A percentile compares a stretch with the other conserved stretches of the same genome.
Conservation (phyloP, 768 basidiomycete species). For the Naganishia randhawae region DNA sequence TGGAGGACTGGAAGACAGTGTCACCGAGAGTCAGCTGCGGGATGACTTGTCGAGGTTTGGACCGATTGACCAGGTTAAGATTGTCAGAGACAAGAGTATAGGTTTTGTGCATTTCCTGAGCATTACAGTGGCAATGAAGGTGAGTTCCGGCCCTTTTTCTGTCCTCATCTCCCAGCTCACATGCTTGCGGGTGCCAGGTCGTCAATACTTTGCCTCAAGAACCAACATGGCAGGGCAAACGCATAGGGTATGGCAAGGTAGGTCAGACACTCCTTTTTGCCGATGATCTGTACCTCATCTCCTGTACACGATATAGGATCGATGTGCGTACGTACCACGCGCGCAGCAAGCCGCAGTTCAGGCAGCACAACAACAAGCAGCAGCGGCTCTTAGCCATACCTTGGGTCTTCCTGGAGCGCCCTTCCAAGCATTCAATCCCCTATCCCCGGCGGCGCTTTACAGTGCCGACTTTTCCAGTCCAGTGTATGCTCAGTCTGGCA, state of each 20-base stretch:
- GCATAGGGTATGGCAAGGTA: slow-evolving; percentile 91
- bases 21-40: slow-evolving; percentile 85
- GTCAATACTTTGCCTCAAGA: slow-evolving; percentile 89
- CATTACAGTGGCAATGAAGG: slow-evolving; percentile 92
- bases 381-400: slow-evolving; percentile 49
- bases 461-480: slow-evolving; percentile 39
- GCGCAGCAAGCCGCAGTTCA: slow-evolving; percentile 75
- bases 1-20: slow-evolving; percentile 81
- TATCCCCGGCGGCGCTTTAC: slow-evolving; percentile 34
- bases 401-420: slow-evolving; percentile 45
- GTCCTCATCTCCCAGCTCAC: slow-evolving; percentile 14
- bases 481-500: slow-evolving; percentile 48
- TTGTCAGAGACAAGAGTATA: slow-evolving; percentile 97
- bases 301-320: slow-evolving; percentile 56
- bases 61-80: slow-evolving; percentile 98
- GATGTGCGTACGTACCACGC: slow-evolving; percentile 87
- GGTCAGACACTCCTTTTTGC: not conserved
- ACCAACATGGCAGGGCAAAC: slow-evolving; percentile 88
- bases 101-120: slow-evolving; percentile 98
- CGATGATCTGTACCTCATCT: not conserved
- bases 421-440: slow-evolving; percentile 46
- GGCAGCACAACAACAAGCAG: slow-evolving; percentile 52
- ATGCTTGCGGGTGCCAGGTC: slow-evolving; percentile 58
- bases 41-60: slow-evolving; percentile 91
- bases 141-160: slow-evolving; percentile 51